Conservation (phyloP, 108 stramenopile species). For the Cyclotella baltica region DNA sequence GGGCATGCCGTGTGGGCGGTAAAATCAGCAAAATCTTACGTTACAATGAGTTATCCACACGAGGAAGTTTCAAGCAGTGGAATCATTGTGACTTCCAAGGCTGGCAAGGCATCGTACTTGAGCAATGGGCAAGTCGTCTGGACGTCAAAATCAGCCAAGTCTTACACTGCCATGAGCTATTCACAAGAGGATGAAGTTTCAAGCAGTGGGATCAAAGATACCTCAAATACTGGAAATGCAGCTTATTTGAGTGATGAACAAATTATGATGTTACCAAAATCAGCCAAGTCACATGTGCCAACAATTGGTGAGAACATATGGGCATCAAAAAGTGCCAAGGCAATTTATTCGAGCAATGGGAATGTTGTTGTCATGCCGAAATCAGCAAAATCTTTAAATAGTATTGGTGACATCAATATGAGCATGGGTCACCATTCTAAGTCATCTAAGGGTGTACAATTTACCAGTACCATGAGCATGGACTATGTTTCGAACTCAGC, state of each 20-base stretch:
- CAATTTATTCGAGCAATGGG: background rate
- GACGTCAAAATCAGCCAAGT: background rate
- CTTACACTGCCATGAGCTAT: background rate
- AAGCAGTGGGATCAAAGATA: background rate
- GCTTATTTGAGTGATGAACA: conserved; percentile 9
- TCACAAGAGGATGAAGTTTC: background rate
- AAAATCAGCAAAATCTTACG: background rate
- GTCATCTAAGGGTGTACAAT: no score
- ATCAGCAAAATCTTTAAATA: no score
- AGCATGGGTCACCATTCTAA: no score
- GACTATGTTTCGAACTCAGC: background rate
- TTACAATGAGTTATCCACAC: background rate
- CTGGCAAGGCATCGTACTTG: background rate
- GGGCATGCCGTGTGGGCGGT: background rate
- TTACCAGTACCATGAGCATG: no score
- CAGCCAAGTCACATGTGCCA: background rate
- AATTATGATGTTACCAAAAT: conserved; percentile 3
- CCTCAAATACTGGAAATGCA: background rate
- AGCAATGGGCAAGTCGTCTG: background rate
- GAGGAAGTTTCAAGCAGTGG: background rate
- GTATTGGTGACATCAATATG: no score
- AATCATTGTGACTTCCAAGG: background rate
- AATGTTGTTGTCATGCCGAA: no score
- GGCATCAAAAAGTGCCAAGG: conserved; percentile 1
- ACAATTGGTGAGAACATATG: background rate